Conservation (phyloP, 208 protist species). For the Naegleria fowleri region DNA sequence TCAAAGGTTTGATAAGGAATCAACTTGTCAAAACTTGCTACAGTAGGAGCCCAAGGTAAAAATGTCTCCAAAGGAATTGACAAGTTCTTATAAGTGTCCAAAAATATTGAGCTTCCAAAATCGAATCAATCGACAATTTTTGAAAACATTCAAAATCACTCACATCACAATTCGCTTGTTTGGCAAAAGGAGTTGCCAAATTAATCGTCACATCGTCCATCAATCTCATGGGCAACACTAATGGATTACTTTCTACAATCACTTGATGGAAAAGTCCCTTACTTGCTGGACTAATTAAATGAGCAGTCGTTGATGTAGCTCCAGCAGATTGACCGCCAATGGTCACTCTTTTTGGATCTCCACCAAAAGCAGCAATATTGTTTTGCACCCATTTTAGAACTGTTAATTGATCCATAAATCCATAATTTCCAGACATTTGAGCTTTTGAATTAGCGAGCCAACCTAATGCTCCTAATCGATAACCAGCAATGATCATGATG, state of each 20-base stretch:
- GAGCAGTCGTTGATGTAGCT: constrained; percentile 12
- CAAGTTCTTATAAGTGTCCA: not conserved
- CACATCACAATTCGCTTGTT: not conserved
- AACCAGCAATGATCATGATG: not conserved
- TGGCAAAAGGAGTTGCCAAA: not conserved
- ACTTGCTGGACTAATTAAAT: constrained; percentile 32
- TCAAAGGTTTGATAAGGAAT: not conserved
- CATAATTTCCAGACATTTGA: constrained; percentile 38
- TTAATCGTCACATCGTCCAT: not conserved
- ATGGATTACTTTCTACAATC: constrained; percentile 44
- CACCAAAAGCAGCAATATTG: constrained; percentile 59
- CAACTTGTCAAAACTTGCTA: not conserved
- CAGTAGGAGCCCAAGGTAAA: constrained; percentile 28
- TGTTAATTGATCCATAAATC: constrained; percentile 49
- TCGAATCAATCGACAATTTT: not conserved
- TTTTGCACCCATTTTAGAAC: constrained; percentile 55
- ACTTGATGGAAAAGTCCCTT: constrained; percentile 44
- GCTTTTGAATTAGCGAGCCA: not conserved
- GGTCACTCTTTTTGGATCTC: constrained; percentile 49
- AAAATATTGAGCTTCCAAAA: not conserved
- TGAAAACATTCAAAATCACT: not conserved
- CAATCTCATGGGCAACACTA: constrained; percentile 35
- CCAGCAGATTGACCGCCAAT: constrained; percentile 58
- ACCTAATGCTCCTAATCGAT: constrained; percentile 24
- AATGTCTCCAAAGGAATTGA: not conserved